Conservation (phyloP, 805 yeast species). For the Candida endomychidarum region DNA sequence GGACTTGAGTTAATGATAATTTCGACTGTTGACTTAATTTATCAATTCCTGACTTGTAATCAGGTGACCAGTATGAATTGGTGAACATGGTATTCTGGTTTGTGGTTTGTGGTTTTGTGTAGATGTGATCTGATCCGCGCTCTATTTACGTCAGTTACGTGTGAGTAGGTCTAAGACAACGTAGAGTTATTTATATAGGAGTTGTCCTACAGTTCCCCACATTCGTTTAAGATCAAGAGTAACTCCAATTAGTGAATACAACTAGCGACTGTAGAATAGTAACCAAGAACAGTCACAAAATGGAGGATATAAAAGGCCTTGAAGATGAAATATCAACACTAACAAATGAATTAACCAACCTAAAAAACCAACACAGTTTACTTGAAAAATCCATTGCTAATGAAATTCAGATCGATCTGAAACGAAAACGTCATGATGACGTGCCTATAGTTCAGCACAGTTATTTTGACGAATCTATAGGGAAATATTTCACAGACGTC, state of each 20-base stretch:
- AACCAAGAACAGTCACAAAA: no score
- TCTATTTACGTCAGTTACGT: no score
- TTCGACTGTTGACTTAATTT: conserved; percentile 28
- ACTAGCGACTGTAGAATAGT: no score
- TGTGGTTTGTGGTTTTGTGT: background rate
- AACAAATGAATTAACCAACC: conserved; percentile 2
- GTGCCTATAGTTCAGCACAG: conserved; percentile 24
- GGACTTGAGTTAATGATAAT: conserved; percentile 37
- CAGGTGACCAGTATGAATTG: conserved; percentile 44
- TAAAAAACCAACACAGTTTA: background rate
- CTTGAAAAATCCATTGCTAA: conserved; percentile 1
- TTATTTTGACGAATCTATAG: conserved; percentile 31
- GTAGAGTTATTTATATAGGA: no score
- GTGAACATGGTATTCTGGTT: no score
- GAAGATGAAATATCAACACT: background rate
- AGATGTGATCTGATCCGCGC: background rate
- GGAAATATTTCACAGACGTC: conserved; percentile 20
- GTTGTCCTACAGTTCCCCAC: no score
- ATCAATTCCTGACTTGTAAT: conserved; percentile 38
- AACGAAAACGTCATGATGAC: conserved; percentile 1
- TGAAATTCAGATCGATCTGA: background rate
- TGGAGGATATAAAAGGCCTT: conserved; percentile 5
- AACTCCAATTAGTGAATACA: no score
- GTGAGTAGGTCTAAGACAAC: no score
- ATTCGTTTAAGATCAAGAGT: no score